These are phyloP conservation scores for Cymbopogon citratus DNA, from an alignment of 176 grass and related monocot genomes.

Conservation along the genomic window DNA sequence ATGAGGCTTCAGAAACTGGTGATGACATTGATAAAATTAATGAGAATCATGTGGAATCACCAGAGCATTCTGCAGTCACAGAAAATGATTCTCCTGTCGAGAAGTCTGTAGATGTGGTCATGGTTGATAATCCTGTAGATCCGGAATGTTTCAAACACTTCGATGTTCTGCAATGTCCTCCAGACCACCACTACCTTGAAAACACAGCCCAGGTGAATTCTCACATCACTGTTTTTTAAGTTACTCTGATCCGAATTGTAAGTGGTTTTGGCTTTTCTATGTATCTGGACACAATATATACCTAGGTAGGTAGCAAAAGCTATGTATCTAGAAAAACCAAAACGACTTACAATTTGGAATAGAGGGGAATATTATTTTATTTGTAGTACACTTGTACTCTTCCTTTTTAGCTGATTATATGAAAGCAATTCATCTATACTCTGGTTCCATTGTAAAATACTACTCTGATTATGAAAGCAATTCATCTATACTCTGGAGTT, in stretches of 20 bases:
- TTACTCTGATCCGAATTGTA: neutral
- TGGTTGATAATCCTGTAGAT: slow-evolving; percentile 37
- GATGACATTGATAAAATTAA: slow-evolving; percentile 49
- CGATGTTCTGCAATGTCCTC: slow-evolving; percentile 70
- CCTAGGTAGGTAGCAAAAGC: neutral
- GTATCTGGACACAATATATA: neutral
- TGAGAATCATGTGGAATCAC: slow-evolving; percentile 20
- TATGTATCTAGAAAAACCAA: neutral
- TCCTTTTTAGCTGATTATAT: neutral
- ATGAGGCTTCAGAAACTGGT: slow-evolving; percentile 56
- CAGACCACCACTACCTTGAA: slow-evolving; percentile 76
- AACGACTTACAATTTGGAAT: neutral
- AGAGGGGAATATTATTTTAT: neutral
- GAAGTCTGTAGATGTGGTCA: slow-evolving; percentile 27
- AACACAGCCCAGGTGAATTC: slow-evolving; percentile 44
- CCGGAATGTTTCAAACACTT: slow-evolving; percentile 74
- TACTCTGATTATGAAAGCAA: neutral
- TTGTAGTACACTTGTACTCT: neutral
- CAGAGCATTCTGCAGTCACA: slow-evolving; percentile 11
- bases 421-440: neutral
- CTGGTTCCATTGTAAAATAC: too few relatives aligned
- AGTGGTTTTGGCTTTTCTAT: neutral
- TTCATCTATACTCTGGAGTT: neutral
- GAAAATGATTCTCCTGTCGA: slow-evolving; percentile 29
- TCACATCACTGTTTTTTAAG: neutral